phyloP scores from a whole-genome alignment of 305 asterid genomes.

The Fraxinus paxiana region DNA sequence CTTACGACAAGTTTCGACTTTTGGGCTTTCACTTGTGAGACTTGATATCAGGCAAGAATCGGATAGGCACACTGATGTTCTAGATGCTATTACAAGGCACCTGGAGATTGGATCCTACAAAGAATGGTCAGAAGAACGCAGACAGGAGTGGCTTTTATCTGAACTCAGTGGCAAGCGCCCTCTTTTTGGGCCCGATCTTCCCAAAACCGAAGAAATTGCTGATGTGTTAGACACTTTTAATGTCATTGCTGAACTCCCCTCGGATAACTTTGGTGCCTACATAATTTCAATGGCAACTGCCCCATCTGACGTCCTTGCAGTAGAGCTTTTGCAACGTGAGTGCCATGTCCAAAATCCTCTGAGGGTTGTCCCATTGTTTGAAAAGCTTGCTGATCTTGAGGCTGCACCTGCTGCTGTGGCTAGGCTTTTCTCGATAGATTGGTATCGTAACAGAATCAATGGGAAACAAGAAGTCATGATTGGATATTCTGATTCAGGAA shows the following conservation, averaged over 20 bases:
- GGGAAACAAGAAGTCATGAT: conserved; percentile 94
- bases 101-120: conserved; percentile 74
- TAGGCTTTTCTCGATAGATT: conserved; percentile 70
- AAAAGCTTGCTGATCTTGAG: conserved; percentile 82
- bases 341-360: conserved; percentile 62
- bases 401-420: conserved; percentile 79
- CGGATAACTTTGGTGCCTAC: conserved; percentile 76
- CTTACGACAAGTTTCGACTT: conserved; percentile 84
- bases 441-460: conserved; percentile 69
- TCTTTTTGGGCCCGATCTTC: conserved; percentile 72
- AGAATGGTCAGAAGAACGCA: conserved; percentile 76
- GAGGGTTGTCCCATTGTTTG: conserved; percentile 78
- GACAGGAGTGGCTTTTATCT: conserved; percentile 84
- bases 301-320: conserved; percentile 87
- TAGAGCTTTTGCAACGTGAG: conserved; percentile 80
- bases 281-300: conserved; percentile 90
- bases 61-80: conserved; percentile 80
- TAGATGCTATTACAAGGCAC: conserved; percentile 71
- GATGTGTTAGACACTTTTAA: conserved; percentile 72
- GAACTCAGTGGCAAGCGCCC: conserved; percentile 84
- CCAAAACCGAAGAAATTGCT: conserved; percentile 75
- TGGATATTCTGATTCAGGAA: conserved; percentile 88
- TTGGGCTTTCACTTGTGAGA: conserved; percentile 78
- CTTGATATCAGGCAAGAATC: conserved; percentile 92
- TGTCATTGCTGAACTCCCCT: conserved; percentile 69